A percentile compares a stretch with the other conserved stretches of the same genome.
Evolutionary conservation across 306 rosid species (phyloP).

Genomic region (Medicago arabica): DNA sequence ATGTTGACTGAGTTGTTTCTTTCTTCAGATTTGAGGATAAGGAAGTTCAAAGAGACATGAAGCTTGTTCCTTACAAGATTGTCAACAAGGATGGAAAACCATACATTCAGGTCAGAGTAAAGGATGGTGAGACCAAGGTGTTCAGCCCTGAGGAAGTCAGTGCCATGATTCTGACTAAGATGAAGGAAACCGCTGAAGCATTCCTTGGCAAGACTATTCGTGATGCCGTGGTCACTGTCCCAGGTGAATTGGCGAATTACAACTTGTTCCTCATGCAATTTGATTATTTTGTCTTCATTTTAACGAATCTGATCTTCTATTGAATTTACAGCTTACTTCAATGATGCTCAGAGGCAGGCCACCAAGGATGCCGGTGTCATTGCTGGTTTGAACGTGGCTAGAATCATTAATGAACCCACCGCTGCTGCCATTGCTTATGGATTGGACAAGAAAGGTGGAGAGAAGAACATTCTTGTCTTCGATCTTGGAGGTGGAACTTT

Average conservation of each 20-base stretch:
- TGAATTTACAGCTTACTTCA: conserved; percentile 79
- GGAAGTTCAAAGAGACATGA: conserved; percentile 90
- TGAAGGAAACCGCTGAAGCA: conserved; percentile 99
- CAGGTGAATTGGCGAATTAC: conserved; percentile 56
- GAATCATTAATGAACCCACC: conserved; percentile 96
- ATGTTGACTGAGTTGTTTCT: conserved; percentile 17
- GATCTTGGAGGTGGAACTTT: conserved; percentile 99
- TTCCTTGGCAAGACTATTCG: conserved; percentile 93
- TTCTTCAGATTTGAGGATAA: conserved; percentile 81
- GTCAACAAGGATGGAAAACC: conserved; percentile 98
- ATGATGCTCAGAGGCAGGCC: conserved; percentile 99
- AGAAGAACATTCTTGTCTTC: conserved; percentile 97
- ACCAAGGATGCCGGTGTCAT: conserved; percentile 98
- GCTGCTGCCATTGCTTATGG: conserved; percentile 99
- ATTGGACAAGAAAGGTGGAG: conserved; percentile 98
- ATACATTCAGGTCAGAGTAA: conserved; percentile 78
- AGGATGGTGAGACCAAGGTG: conserved; percentile 97
- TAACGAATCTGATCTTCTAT: conserved; percentile 6
- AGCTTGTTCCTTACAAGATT: conserved; percentile 89
- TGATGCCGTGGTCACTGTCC: conserved; percentile 96
- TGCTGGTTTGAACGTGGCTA: conserved; percentile 95
- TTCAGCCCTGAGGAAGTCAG: conserved; percentile 98
- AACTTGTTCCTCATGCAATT: neutral
- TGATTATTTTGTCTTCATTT: neutral
- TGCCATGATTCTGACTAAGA: conserved; percentile 85